Evolutionary conservation across 805 yeast species (phyloP).

Genomic region (Helenozyma rhizophorensis): DNA sequence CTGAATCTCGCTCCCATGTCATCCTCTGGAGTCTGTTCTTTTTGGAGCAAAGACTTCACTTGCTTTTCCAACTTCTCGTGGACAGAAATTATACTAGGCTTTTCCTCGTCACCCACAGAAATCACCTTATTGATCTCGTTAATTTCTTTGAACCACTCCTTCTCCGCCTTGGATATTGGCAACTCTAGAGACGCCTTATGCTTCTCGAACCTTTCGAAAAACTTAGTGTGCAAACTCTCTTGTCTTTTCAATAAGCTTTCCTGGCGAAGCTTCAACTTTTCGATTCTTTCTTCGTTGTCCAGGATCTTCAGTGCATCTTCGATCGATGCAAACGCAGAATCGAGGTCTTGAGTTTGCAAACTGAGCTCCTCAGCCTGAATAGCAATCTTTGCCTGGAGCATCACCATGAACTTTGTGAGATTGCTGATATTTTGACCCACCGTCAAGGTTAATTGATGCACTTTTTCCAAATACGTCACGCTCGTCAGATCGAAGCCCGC

Average conservation of each 20-base stretch:
- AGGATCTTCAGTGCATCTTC: constrained; percentile 5
- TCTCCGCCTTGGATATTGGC: constrained; percentile 34
- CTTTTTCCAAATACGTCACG: constrained; percentile 3
- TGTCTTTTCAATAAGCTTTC: constrained; percentile 17
- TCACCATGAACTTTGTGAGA: constrained; percentile 11
- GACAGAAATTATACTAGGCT: too few species aligned
- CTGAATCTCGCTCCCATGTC: constrained; percentile 1
- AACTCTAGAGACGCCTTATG: constrained; percentile 18
- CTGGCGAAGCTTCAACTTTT: constrained; percentile 18
- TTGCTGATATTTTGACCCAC: constrained; percentile 5
- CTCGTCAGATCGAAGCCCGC: too few species aligned
- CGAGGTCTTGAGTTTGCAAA: constrained; percentile 14
- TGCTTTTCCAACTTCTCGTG: too few species aligned
- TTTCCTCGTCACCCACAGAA: constrained; percentile 3
- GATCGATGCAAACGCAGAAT: constrained; percentile 1
- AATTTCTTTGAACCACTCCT: constrained; percentile 34
- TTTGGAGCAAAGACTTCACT: too few species aligned
- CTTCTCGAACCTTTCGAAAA: constrained; percentile 21
- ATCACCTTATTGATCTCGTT: constrained; percentile 19
- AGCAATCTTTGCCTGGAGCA: constrained; percentile 9
- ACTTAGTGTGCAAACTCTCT: constrained; percentile 16
- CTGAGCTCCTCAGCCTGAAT: constrained; percentile 23
- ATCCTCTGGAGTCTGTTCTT: too few species aligned
- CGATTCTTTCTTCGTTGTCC: constrained; percentile 11
- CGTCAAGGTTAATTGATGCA: constrained; percentile 4